Conservation (phyloP, 2,329 filamentous ascomycete genomes). For the Coniochaeta sp. region DNA sequence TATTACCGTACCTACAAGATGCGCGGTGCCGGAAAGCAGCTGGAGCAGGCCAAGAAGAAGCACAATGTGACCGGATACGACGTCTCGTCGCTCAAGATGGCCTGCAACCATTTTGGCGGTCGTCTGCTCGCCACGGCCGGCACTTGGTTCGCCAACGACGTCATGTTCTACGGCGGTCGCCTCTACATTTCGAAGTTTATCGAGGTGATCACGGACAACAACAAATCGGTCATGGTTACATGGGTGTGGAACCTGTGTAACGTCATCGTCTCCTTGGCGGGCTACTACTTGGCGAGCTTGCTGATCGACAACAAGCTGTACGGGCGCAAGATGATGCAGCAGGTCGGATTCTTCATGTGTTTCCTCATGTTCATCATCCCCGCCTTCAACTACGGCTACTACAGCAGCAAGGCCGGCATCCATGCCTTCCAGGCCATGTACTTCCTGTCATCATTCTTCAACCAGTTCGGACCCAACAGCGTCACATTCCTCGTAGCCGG, state of each 20-base stretch:
- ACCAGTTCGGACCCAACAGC: constrained; percentile 94
- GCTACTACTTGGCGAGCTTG: constrained; percentile 86
- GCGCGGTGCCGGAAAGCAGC: constrained; percentile 77
- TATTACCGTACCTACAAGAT: constrained; percentile 97
- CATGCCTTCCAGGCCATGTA: constrained; percentile 97
- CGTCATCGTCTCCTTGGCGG: constrained; percentile 73
- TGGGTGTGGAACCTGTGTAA: constrained; percentile 96
- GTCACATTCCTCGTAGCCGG: constrained; percentile 95
- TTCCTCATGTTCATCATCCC: constrained; percentile 92
- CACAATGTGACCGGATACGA: constrained; percentile 87
- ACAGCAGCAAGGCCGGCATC: constrained; percentile 62
- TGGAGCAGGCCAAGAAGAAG: constrained; percentile 78
- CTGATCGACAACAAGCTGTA: constrained; percentile 95
- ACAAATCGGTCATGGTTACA: constrained; percentile 68
- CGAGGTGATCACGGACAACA: constrained; percentile 62
- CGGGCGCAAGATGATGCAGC: constrained; percentile 93
- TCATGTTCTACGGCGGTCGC: constrained; percentile 99
- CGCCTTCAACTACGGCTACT: constrained; percentile 82
- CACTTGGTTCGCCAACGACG: constrained; percentile 92
- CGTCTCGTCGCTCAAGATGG: constrained; percentile 69
- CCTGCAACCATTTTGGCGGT: constrained; percentile 75
- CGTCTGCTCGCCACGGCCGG: constrained; percentile 81
- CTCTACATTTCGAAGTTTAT: constrained; percentile 93
- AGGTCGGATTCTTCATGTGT: constrained; percentile 84
- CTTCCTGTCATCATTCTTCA: constrained; percentile 97